These are phyloP conservation scores for Zizania palustris DNA, from an alignment of 202 grass and related monocot species.

Conservation along the genomic window DNA sequence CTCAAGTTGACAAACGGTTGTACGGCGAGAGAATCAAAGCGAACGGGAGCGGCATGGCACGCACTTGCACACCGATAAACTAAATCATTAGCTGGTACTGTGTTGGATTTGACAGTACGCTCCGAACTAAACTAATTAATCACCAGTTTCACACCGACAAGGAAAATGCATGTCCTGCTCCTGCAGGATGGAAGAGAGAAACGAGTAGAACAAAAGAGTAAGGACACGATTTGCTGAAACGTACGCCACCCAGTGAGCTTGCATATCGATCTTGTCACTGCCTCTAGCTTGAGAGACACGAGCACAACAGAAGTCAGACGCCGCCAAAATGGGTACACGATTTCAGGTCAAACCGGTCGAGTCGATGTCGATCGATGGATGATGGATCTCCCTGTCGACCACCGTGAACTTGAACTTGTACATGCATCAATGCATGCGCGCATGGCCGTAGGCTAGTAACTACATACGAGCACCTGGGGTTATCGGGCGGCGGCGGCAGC, in stretches of 20 bases:
- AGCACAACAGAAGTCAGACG: background rate
- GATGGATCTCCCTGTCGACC: background rate
- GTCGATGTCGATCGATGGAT: background rate
- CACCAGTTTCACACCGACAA: background rate
- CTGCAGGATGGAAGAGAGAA: background rate
- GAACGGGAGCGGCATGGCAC: background rate
- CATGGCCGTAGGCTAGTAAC: background rate
- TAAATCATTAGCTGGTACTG: constrained; percentile 9
- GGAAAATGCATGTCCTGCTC: background rate
- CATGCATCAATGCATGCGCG: background rate
- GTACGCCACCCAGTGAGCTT: background rate
- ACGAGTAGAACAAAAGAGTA: constrained; percentile 27
- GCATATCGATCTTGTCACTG: background rate
- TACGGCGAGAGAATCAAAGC: background rate
- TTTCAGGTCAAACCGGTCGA: background rate
- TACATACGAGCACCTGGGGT: constrained; percentile 55
- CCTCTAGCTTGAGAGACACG: background rate
- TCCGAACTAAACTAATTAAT: background rate
- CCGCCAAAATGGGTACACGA: constrained; percentile 25
- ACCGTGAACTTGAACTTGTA: background rate
- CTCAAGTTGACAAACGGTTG: background rate
- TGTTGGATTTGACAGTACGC: background rate
- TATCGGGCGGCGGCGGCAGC: constrained; percentile 57
- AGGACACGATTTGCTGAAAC: constrained; percentile 5
- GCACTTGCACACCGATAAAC: background rate